Base-by-base conservation (phyloP, 176 grass and related monocot species). In the Eragrostis curvula region DNA sequence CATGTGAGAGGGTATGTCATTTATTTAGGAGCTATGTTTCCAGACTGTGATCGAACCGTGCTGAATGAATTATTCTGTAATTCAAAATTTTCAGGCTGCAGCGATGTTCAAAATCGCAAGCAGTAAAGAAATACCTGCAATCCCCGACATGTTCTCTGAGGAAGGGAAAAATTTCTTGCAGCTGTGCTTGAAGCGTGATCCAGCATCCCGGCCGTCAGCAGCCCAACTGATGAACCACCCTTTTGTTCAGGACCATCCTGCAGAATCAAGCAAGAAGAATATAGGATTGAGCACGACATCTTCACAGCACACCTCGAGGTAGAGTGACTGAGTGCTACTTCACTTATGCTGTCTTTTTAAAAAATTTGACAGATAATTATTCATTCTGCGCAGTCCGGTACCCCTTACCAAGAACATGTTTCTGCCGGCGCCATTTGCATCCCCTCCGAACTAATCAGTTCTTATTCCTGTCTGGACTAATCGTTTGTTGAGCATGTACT, bases 31-130 rank as follows among this genome's bases (percentile, higher is more conserved):
- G 57, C 36, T n/a, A n/a, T n/a, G n/a, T n/a, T n/a, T n/a, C n/a
- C n/a, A n/a, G n/a, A n/a, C n/a, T n/a, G n/a, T n/a, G n/a, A n/a
- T n/a, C n/a, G n/a, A n/a, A n/a, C n/a, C n/a, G n/a, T n/a, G n/a
- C n/a, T n/a, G n/a, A n/a, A n/a, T 80, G n/a, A n/a, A 85, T 92
- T 89, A 80, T 12, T 17, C 77, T 58, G 45, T 82, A 56, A 53
- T 45, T 74, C 50, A n/a, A n/a, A n/a, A n/a, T n/a, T 82, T 79
- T 80, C 89, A 96, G 96, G 96, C 96, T 18, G 88, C 92, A 80
- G 96, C 96, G 58, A 93, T 99, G 87, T 99, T 99, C 92, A 99
- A 99, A 87, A 99, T 99, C 11, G 91, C 92, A 44, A 96, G 96
- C 74, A 94, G 96, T 84, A 99, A 96, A 91, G 96, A 99, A 67